A percentile compares a stretch with the other conserved stretches of the same genome.
Evolutionary conservation across 208 protist genomes (phyloP).

Genomic region (Acanthamoeba divionensis): DNA sequence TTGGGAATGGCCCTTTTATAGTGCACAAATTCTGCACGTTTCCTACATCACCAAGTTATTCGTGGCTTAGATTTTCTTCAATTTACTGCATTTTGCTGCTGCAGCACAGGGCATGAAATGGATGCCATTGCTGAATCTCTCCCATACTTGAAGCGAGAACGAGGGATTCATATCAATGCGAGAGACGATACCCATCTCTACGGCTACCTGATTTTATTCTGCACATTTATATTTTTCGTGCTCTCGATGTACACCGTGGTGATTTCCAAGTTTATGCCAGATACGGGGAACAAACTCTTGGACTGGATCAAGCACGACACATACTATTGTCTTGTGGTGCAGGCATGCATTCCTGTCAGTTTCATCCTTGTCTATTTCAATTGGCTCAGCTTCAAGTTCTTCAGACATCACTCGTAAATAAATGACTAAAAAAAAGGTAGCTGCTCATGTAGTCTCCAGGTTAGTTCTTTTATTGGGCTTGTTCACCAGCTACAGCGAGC

Average conservation of each 20-base stretch:
- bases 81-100: too few relatives aligned
- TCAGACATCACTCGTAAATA: conserved; percentile 60
- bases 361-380: conserved; percentile 64
- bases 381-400: conserved; percentile 66
- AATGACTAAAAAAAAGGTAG: too few relatives aligned
- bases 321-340: conserved; percentile 65
- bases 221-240: conserved; percentile 60
- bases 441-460: too few relatives aligned
- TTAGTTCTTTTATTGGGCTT: not conserved
- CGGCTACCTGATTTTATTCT: conserved; percentile 58
- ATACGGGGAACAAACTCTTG: conserved; percentile 58
- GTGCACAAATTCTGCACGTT: too few relatives aligned
- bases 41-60: too few relatives aligned
- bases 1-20: too few relatives aligned
- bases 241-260: conserved; percentile 59
- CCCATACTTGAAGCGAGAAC: not conserved
- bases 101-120: not conserved
- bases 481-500: not conserved
- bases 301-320: conserved; percentile 67
- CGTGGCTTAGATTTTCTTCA: too few relatives aligned
- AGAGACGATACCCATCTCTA: conserved; percentile 60
- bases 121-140: not conserved
- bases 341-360: conserved; percentile 49
- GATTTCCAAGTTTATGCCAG: conserved; percentile 57
- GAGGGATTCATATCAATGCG: not conserved